Conservation (phyloP, 163 green algal genomes). For the Scenedesmus sp. region DNA sequence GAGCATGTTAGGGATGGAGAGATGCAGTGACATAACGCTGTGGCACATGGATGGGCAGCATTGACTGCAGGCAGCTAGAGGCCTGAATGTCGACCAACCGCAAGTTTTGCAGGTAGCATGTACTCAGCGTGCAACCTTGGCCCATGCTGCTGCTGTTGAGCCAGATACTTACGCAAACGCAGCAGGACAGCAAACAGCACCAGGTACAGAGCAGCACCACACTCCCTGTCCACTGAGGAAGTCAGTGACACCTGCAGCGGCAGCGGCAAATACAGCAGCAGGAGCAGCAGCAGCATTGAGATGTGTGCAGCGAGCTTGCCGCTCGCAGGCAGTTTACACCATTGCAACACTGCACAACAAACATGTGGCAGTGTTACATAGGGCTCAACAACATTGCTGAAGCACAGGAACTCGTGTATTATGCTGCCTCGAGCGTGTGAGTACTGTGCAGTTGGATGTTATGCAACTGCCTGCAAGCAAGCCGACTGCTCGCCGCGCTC, state of each 20-base stretch:
- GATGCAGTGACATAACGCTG: no score
- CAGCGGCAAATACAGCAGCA: neutral
- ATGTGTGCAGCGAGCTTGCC: neutral
- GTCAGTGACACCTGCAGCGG: constrained; percentile 36
- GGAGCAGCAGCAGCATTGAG: neutral
- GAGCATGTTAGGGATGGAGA: no score
- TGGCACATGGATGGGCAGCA: no score
- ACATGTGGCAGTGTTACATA: no score
- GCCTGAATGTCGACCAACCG: no score
- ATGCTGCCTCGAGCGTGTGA: no score
- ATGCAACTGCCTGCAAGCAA: neutral
- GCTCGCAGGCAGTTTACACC: neutral
- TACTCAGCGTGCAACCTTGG: neutral
- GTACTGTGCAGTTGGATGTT: no score
- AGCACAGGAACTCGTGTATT: no score
- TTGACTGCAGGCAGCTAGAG: no score
- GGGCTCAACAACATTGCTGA: no score
- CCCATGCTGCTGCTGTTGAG: neutral
- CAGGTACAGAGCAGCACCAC: constrained; percentile 44
- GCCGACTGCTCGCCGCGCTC: neutral
- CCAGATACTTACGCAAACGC: constrained; percentile 4
- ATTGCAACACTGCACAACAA: no score
- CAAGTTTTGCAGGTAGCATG: neutral
- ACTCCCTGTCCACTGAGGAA: constrained; percentile 47
- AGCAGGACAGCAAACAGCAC: constrained; percentile 50